Evolutionary conservation across 2,329 filamentous ascomycete species (phyloP).

Genomic region (Colletotrichum agaves): DNA sequence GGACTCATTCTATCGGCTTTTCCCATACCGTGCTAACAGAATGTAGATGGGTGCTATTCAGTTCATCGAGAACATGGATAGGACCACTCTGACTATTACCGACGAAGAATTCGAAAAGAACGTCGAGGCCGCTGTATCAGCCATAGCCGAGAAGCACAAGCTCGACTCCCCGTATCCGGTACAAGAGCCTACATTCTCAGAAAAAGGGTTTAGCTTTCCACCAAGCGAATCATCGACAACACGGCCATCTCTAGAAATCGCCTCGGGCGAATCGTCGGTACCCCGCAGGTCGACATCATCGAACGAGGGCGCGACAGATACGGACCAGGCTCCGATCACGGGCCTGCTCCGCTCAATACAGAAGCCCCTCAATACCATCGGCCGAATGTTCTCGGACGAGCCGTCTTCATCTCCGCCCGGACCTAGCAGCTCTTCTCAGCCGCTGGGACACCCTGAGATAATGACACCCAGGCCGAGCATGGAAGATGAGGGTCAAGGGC

Average conservation of each 20-base stretch:
- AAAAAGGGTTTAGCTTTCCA: conserved; percentile 51
- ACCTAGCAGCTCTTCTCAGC: conserved; percentile 48
- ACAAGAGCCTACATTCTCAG: conserved; percentile 54
- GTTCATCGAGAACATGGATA: conserved; percentile 96
- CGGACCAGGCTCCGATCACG: conserved; percentile 81
- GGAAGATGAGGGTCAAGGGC: conserved; percentile 39
- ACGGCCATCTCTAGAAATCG: conserved; percentile 36
- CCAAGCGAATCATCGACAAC: conserved; percentile 60
- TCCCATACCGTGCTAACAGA: background rate
- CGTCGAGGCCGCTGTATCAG: conserved; percentile 95
- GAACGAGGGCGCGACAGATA: conserved; percentile 58
- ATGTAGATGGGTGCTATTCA: conserved; percentile 85
- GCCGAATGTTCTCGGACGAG: conserved; percentile 89
- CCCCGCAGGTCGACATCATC: conserved; percentile 66
- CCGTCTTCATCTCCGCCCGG: conserved; percentile 46
- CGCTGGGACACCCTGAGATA: conserved; percentile 50
- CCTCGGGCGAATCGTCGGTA: conserved; percentile 45
- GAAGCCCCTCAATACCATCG: conserved; percentile 88
- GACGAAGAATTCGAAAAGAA: conserved; percentile 96
- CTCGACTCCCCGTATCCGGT: conserved; percentile 57
- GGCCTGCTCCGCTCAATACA: conserved; percentile 92
- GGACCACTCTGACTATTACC: conserved; percentile 90
- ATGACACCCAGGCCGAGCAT: conserved; percentile 46
- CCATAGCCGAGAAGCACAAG: conserved; percentile 91
- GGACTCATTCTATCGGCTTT: conserved; percentile 40